Base-by-base conservation (phyloP, 257 asterid species). In the Solanum ossicruentum region DNA sequence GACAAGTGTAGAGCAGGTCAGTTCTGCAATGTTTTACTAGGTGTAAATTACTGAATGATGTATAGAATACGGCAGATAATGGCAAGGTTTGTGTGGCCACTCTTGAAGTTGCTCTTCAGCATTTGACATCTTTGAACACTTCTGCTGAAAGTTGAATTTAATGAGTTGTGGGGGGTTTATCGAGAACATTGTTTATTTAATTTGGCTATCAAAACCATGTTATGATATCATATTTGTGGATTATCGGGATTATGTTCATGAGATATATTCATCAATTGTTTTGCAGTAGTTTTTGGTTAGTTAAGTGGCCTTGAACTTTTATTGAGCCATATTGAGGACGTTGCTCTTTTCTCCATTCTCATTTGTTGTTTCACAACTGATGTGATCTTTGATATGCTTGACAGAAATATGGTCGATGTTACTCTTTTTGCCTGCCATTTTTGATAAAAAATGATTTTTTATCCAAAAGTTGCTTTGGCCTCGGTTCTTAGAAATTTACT, bases 1-100 rank as follows among this genome's bases (percentile, higher is more conserved):
- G 54, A 94, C 99, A 51, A 95, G 93, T 81, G 98, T 95, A 87
- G 99, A 97, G 84, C 98, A 97, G 87, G 99, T 95, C 85, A 87
- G 88, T 86, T 84, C 21, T 82, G 66, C 36, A 67, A 67, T 4
- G 13, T 17, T 65, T 63, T 52, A 21, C 80, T 85, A 18, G 63
- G 66, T 78, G 4, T 78, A 78, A 52, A 78, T 26, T 52, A 78
- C 8, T 78, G 65, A 52, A 28, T 26, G 36, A 77, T 26, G 17
- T 51, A 28, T 10, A 52, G 65, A 52, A 52, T 78, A 28, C 26
- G 45, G 6, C 28, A 16, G 17, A 78, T 52, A 52, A 32, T 52
- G 45, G 65, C 20, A 16, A 26, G 17, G 26, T 28, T 52, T 52
- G 15, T 13, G 61, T 52, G 65, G 7, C 26, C 65, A 49, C 10